A percentile compares a stretch with the other conserved stretches of the same genome.
These are phyloP conservation scores for Ceratocystis cubensis DNA, from an alignment of 2,329 filamentous ascomycete genomes.

Conservation along the genomic window DNA sequence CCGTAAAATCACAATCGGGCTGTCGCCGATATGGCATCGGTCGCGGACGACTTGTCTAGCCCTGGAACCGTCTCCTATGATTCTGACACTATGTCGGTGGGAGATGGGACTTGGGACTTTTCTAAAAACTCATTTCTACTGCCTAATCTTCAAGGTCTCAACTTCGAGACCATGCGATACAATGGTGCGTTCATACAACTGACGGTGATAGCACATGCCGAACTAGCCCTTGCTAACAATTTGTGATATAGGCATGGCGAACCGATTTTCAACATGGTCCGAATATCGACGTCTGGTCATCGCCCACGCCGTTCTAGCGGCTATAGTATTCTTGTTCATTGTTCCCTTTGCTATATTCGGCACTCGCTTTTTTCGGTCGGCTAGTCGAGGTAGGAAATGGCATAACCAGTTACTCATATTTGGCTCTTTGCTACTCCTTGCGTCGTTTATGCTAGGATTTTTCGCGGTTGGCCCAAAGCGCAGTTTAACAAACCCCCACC, in stretches of 20 bases:
- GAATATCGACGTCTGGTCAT: conserved; percentile 60
- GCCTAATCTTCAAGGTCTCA: conserved; percentile 62
- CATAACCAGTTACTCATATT: conserved; percentile 66
- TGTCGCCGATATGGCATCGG: conserved; percentile 47
- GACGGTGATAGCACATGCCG: not conserved
- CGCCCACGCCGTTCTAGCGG: conserved; percentile 60
- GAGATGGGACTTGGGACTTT: conserved; percentile 75
- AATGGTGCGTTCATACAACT: conserved; percentile 47
- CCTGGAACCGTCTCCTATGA: conserved; percentile 61
- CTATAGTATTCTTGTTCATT: conserved; percentile 60
- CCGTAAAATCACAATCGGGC: conserved; percentile 21
- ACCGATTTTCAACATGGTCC: conserved; percentile 55
- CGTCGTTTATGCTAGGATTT: conserved; percentile 62
- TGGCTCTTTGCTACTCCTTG: conserved; percentile 53
- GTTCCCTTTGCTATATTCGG: conserved; percentile 62
- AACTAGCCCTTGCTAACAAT: not conserved
- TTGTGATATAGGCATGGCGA: conserved; percentile 55
- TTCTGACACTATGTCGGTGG: conserved; percentile 62
- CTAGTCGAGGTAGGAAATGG: conserved; percentile 49
- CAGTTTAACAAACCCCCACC: conserved; percentile 68
- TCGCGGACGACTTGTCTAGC: conserved; percentile 48
- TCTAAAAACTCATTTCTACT: conserved; percentile 64
- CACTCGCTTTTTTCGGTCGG: conserved; percentile 56
- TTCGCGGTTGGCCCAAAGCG: conserved; percentile 63
- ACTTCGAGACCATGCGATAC: conserved; percentile 72